Base-by-base conservation (phyloP, 2,329 filamentous ascomycete genomes). In the Aspergillus novoparasiticus region DNA sequence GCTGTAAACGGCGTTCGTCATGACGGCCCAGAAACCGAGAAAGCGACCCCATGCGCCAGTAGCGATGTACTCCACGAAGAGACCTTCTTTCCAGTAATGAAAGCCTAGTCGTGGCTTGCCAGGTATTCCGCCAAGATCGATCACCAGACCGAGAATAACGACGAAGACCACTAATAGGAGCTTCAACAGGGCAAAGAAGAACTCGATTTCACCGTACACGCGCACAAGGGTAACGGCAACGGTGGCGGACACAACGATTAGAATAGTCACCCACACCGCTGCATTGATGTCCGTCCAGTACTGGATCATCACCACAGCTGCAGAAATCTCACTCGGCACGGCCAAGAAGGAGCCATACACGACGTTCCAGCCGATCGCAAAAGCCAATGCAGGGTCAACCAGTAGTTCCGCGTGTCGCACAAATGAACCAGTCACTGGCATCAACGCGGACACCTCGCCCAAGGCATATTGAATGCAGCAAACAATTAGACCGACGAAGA, bases 11-110 rank as follows among this genome's bases (percentile, higher is more conserved):
- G 78, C 76, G 50, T 75, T 76, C 41, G 76, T 72, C 69, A 86
- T 82, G 58, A 80, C 82, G 45, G 75, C 76, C 78, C 81, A 89
- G 66, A 86, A 86, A 19, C 85, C 86, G 6, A 91, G 81, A 70
- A 92, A 92, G 16, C 82, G 80, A 16, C 89, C 89, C 79, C 82
- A 86, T 4, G 72, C 68, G 0, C 86, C 87, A 0, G 78, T 79
- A 3, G 82, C 82, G n/a, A 90, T 84, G 71, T 89, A 86, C 69
- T 89, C 85, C 39, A 89, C 87, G 68, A 90, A 89, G 0, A 90
- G 90, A 36, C 45, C 45, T 19, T 87, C 76, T 26, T 78, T 85
- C 90, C 90, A 93, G 76, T 90, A 91, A 45, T 82, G 77, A 74
- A 92, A 92, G 2, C 90, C 90, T 58, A 88, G 82, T 5, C 85